Evolutionary conservation across 2,329 filamentous ascomycete genomes (phyloP).

Genomic region (Xylaria sp.): DNA sequence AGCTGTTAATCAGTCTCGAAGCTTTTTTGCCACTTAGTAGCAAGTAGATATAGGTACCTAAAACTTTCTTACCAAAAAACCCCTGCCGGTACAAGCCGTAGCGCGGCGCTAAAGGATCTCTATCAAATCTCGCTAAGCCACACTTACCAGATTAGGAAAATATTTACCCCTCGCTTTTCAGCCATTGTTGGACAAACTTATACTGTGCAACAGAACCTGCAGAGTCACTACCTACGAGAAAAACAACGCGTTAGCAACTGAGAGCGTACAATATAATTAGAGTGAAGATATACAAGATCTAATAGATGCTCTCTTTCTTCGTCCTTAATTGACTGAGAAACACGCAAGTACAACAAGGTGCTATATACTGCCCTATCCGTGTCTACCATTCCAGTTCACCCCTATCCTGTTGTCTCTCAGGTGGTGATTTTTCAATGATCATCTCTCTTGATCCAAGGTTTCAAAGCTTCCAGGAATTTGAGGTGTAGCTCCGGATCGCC

Average conservation of each 20-base stretch:
- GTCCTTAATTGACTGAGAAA: not conserved
- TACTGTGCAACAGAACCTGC: not conserved
- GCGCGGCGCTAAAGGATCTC: too few species aligned
- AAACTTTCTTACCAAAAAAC: too few species aligned
- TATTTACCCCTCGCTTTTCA: conserved; percentile 9
- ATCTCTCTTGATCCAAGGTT: conserved; percentile 55
- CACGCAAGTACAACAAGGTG: not conserved
- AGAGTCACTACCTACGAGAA: not conserved
- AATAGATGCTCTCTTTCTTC: not conserved
- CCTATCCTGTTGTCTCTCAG: not conserved
- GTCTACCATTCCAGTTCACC: not conserved
- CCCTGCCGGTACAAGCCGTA: too few species aligned
- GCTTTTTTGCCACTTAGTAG: too few species aligned
- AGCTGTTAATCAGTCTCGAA: too few species aligned
- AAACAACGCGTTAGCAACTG: not conserved
- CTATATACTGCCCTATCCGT: not conserved
- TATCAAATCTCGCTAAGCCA: not conserved
- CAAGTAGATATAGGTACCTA: too few species aligned
- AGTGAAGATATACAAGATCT: not conserved
- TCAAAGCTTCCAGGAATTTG: conserved; percentile 53
- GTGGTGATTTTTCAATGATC: conserved; percentile 45
- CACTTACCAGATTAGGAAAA: conserved; percentile 27
- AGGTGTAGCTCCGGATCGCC: conserved; percentile 54
- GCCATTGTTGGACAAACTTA: not conserved
- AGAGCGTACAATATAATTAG: too few species aligned